Evolutionary conservation across 306 rosid species (phyloP), one percentile per base, ranked within the genome.

Genomic region (Carpinus viminea): DNA sequence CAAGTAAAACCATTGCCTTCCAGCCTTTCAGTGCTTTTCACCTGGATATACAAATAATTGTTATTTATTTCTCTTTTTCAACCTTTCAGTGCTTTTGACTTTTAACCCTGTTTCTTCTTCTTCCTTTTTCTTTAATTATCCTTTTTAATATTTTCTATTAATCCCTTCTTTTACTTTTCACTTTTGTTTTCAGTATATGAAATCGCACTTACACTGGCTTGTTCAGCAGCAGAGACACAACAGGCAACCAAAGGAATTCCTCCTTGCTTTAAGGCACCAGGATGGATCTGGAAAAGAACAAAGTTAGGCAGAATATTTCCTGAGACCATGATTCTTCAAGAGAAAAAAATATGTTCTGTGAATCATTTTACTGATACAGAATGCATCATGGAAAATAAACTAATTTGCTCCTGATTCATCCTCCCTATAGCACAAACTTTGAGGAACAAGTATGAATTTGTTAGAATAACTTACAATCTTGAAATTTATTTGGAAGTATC

Each of bases 191-290:
- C 54, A 73, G 77, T 24, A 76, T 41, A 54, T 72, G 34, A 68
- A 80, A 74, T 52, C 72, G 56, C 79, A 81, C 98, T 89, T 89
- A 92, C 98, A 77, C 85, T 86, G 82, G 97, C 97, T 83, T 85
- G 94, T 76, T 91, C 86, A 70, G 98, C 97, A 80, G 98, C 98
- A 81, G 97, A 76, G 74, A 94, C 85, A 87, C 97, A 92, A 81
- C 96, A 88, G 24, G 93, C 87, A 82, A 94, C 91, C 92, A 94
- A 89, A 24, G 97, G 96, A 76, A 84, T 78, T 79, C 97, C 98
- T 77, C 98, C 98, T 83, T 84, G 86, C 89, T 87, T 88, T 60
- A 89, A 80, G 86, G 97, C 93, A 47, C 92, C 92, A 1, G 98
- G 98, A 89, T 94, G 98, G 80, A 94, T 91, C 98, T 94, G 92